Evolutionary conservation across 1,139 yeast species (phyloP), one percentile per base, ranked within the genome.

Genomic region (Suhomyces bribrorum): DNA sequence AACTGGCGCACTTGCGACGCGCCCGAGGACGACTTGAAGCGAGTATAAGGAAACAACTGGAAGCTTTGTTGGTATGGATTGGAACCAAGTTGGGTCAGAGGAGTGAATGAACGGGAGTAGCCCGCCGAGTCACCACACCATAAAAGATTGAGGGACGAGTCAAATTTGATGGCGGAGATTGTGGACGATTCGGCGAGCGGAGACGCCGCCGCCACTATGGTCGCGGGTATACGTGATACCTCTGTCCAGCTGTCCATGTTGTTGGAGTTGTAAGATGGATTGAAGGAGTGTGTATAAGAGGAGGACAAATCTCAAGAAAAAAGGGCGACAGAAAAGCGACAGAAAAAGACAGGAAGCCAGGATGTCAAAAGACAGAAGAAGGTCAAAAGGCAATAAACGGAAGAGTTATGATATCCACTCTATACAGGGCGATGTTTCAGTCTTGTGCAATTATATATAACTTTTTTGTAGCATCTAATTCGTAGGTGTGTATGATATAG

Each of bases 61-160:
- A 43, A 49, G 37, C 39, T 55, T 41, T 32, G 70, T 41, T 36
- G 48, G 35, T 30, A 46, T 1, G 49, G 49, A 28, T 46, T 46
- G 36, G 39, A 34, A 2, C 40, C 41, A 2, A 36, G 26, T 6
- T 42, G 46, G 14, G 56, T 35, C 20, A 61, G 61, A 14, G 40
- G 31, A 5, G 69, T 56, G 42, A 57, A 63, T 14, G 70, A 63
- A 7, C 62, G 53, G 4, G 69, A 46, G 44, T 52, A 59, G 8
- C 74, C 75, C 26, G 57, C 60, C 8, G 73, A 65, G 56, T 86
- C 92, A n/a, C 96, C 96, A 4, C 83, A 73, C 97, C 97, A 92
- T 3, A 90, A 57, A 31, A 90, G 66, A 52, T 89, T 92, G 43
- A 82, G 78, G 15, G 75, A 65, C 32, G 75, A 75, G 61, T 92